These are phyloP conservation scores for Trichoderma sp. DNA, from an alignment of 2,329 filamentous ascomycete genomes.

Conservation along the genomic window DNA sequence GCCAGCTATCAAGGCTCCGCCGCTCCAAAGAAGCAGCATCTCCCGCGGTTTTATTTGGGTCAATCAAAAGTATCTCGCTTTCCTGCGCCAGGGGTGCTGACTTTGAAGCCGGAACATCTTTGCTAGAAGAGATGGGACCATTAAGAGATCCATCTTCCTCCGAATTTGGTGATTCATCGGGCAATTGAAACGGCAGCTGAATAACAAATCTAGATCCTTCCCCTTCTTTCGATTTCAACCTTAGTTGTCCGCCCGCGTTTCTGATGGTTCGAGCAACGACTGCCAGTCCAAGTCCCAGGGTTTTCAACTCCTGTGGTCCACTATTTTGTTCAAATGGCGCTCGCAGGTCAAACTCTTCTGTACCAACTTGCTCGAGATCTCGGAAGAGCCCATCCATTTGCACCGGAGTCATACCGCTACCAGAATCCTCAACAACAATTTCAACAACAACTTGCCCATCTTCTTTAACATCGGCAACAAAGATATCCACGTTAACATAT, in stretches of 20 bases:
- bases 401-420: conserved; percentile 65
- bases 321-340: conserved; percentile 27
- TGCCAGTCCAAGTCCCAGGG: conserved; percentile 78
- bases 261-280: conserved; percentile 80
- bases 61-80: conserved; percentile 62
- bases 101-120: conserved; percentile 24
- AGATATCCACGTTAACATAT: conserved; percentile 67
- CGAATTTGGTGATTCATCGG: conserved; percentile 35
- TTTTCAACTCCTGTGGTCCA: conserved; percentile 37
- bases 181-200: conserved; percentile 70
- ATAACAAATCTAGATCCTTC: conserved; percentile 82
- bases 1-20: conserved; percentile 26
- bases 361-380: conserved; percentile 57
- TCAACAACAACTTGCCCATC: conserved; percentile 64
- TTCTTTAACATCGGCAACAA: conserved; percentile 53
- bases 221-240: conserved; percentile 78
- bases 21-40: conserved; percentile 18
- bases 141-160: conserved; percentile 13
- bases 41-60: conserved; percentile 39
- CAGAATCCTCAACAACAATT: conserved; percentile 73
- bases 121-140: conserved; percentile 15
- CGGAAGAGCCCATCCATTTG: conserved; percentile 56
- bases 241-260: conserved; percentile 88
- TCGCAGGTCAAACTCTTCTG: conserved; percentile 38
- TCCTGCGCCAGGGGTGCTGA: conserved; percentile 33